Conservation (phyloP, 2,329 filamentous ascomycete genomes). For the Phaeosphaeriaceae sp. region DNA sequence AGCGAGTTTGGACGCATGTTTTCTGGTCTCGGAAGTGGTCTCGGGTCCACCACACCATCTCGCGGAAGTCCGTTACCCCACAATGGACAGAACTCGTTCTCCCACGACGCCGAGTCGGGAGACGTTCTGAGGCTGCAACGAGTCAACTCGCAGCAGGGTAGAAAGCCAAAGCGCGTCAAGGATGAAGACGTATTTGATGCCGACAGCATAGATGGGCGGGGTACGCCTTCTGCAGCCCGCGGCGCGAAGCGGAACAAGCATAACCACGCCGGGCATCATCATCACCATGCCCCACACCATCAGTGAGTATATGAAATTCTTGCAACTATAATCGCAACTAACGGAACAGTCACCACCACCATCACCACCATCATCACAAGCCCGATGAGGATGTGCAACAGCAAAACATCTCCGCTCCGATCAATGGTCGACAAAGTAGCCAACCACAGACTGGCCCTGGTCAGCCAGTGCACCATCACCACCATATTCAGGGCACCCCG, state of each 20-base stretch:
- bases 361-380: slow-evolving; percentile 64
- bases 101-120: slow-evolving; percentile 36
- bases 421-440: slow-evolving; percentile 35
- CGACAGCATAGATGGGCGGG: slow-evolving; percentile 70
- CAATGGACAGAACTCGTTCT: slow-evolving; percentile 31
- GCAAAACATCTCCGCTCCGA: slow-evolving; percentile 20
- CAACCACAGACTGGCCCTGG: slow-evolving; percentile 38
- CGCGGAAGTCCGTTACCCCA: slow-evolving; percentile 57
- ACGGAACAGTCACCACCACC: slow-evolving; percentile 59
- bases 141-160: slow-evolving; percentile 47
- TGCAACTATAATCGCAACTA: slow-evolving; percentile 12
- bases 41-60: slow-evolving; percentile 64
- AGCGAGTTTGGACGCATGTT: slow-evolving; percentile 95
- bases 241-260: slow-evolving; percentile 68
- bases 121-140: slow-evolving; percentile 41
- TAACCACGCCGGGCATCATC: slow-evolving; percentile 60
- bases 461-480: slow-evolving; percentile 44
- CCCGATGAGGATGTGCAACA: slow-evolving; percentile 56
- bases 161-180: slow-evolving; percentile 67
- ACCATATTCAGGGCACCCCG: slow-evolving; percentile 48
- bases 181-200: slow-evolving; percentile 75
- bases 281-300: slow-evolving; percentile 62
- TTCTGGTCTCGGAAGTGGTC: slow-evolving; percentile 82
- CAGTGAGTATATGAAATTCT: slow-evolving; percentile 52
- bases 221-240: slow-evolving; percentile 68